Evolutionary conservation across 768 basidiomycete genomes (phyloP).

Genomic region (Pleurotus giganteus): DNA sequence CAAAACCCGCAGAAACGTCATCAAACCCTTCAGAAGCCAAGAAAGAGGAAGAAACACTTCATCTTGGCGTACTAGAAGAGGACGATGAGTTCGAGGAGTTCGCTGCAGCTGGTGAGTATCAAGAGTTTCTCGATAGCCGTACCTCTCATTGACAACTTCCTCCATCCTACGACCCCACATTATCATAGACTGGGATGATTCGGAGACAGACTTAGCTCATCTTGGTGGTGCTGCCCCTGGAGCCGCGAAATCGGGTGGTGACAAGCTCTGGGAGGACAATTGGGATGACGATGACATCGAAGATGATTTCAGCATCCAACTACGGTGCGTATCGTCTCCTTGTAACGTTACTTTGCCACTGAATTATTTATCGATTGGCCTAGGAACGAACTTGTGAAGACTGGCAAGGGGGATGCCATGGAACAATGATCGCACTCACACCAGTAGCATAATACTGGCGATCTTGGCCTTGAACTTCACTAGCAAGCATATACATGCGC

Average conservation of each 20-base stretch:
- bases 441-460: not conserved
- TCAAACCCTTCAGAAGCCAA: conserved; percentile 37
- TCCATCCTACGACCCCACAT: not conserved
- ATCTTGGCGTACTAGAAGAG: conserved; percentile 90
- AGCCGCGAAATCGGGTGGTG: conserved; percentile 74
- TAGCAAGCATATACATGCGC: too few species aligned
- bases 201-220: conserved; percentile 79
- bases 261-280: conserved; percentile 98
- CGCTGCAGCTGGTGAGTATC: conserved; percentile 66
- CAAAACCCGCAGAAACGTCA: conserved; percentile 41
- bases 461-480: too few species aligned
- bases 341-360: not conserved
- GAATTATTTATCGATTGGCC: not conserved
- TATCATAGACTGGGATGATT: conserved; percentile 79
- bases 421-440: conserved; percentile 39
- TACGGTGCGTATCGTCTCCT: conserved; percentile 63
- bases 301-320: conserved; percentile 93
- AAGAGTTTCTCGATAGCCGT: not conserved
- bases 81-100: conserved; percentile 99
- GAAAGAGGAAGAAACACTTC: conserved; percentile 46
- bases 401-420: conserved; percentile 49
- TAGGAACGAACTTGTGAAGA: conserved; percentile 67
- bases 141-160: conserved; percentile 1
- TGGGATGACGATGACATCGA: conserved; percentile 99
- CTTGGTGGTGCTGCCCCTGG: conserved; percentile 72